Evolutionary conservation across 106 monocot genomes (phyloP), one percentile per base, ranked within the genome.

Genomic region (Triglochin maritima): DNA sequence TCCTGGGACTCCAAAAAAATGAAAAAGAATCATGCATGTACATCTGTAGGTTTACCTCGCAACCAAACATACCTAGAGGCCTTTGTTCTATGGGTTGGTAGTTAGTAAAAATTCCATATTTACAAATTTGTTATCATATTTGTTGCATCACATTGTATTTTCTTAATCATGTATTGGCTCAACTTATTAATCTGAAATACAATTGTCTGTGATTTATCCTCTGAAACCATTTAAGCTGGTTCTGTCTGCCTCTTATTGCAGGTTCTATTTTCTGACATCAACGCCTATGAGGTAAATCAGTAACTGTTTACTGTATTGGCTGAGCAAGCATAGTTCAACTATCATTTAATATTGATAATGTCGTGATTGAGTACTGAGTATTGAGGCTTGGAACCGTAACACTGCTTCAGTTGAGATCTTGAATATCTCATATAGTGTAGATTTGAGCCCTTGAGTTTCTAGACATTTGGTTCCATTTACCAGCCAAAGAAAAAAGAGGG

Each of bases 201-300:
- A 3, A 55, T 55, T 9, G 10, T 63, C 8, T 63, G 3, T 60
- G 60, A 17, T 13, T 44, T 60, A 17, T 29, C 41, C 60, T 44
- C 5, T 60, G 41, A 60, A 7, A 17, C 8, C 43, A 9, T 29
- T 62, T 62, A 11, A 62, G 7, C 44, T 46, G 59, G 59, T 54
- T 9, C 46, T 60, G 9, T 53, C 52, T 7, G 42, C 47, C 10
- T 3, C 56, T 62, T 5, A 53, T 61, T 71, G 72, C 88, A 98
- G 98, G 98, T 98, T 72, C 17, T 98, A 10, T 98, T 98, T 65
- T 98, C 98, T 0, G 98, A 98, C 61, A 80, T 98, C 54, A 98
- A 82, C 64, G 91, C 91, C 10, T 92, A 98, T 79, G 98, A 98
- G 88, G 98, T 92, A 80, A 76, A 46, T 56, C 41, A 8, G 14